Percentiles rank a stretch among this genome's conserved stretches.
Evolutionary conservation across 768 basidiomycete species (phyloP).

Genomic region (Tulasnella sp.): DNA sequence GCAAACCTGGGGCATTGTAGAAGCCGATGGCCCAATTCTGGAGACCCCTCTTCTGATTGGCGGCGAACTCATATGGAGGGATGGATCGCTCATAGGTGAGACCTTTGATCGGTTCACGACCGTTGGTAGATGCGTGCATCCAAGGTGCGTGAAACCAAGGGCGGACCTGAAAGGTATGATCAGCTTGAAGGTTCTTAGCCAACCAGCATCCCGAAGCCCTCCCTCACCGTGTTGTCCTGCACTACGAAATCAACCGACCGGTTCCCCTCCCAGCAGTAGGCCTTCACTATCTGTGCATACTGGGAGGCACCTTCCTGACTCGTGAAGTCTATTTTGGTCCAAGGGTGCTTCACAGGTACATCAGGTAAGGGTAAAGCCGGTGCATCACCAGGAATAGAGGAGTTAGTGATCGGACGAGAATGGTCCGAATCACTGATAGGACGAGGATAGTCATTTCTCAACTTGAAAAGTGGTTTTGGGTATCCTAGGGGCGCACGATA

Average conservation of each 20-base stretch:
- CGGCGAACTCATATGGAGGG: not conserved
- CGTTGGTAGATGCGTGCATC: conserved; percentile 21
- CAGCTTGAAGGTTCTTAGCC: not conserved
- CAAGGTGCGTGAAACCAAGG: conserved; percentile 20
- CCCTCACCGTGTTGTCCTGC: not conserved
- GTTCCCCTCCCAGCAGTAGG: conserved; percentile 30
- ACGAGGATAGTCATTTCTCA: too few relatives aligned
- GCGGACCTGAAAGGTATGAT: not conserved
- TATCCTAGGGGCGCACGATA: too few relatives aligned
- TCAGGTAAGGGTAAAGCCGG: conserved; percentile 15
- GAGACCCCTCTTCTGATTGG: not conserved
- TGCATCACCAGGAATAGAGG: too few relatives aligned
- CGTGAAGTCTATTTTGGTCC: conserved; percentile 25
- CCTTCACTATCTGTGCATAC: not conserved
- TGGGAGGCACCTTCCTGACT: not conserved
- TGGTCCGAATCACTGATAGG: too few relatives aligned
- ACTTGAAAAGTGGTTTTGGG: too few relatives aligned
- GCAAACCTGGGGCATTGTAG: conserved; percentile 12
- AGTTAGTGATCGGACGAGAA: too few relatives aligned
- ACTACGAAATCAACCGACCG: not conserved
- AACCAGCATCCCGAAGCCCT: not conserved
- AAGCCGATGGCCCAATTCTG: conserved; percentile 27
- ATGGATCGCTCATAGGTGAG: conserved; percentile 18
- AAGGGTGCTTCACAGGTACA: not conserved
- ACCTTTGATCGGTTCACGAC: conserved; percentile 20